Evolutionary conservation across 768 basidiomycete genomes (phyloP).

Genomic region (Strobilomyces echinocephalus): DNA sequence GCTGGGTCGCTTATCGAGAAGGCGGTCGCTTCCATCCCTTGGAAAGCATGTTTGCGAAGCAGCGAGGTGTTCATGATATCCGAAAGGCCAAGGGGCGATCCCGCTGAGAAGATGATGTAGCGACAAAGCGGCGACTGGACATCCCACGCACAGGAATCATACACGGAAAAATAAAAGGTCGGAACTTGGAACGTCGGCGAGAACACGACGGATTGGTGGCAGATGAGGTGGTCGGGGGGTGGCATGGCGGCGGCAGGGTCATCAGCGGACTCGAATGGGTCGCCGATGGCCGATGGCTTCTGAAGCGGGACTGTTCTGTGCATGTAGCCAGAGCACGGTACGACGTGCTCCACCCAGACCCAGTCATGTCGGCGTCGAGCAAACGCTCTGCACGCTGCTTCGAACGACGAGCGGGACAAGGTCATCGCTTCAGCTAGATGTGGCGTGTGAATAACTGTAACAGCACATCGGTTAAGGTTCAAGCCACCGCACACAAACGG

Average conservation of each 20-base stretch:
- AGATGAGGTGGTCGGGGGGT: slow-evolving; percentile 36
- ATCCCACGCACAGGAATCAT: slow-evolving; percentile 57
- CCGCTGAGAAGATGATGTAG: slow-evolving; percentile 43
- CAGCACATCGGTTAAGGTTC: slow-evolving; percentile 51
- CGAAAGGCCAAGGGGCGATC: slow-evolving; percentile 53
- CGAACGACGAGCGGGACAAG: slow-evolving; percentile 54
- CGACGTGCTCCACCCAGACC: slow-evolving; percentile 58
- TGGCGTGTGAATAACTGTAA: slow-evolving; percentile 40
- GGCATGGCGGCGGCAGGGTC: slow-evolving; percentile 37
- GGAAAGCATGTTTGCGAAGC: slow-evolving; percentile 48
- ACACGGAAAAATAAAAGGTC: slow-evolving; percentile 74
- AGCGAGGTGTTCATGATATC: slow-evolving; percentile 56
- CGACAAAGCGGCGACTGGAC: slow-evolving; percentile 9
- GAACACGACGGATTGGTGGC: slow-evolving; percentile 65
- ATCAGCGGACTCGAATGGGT: slow-evolving; percentile 23
- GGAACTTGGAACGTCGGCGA: slow-evolving; percentile 81
- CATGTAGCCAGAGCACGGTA: slow-evolving; percentile 47
- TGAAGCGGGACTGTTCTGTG: slow-evolving; percentile 32
- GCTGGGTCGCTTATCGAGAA: slow-evolving; percentile 51
- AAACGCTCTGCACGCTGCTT: slow-evolving; percentile 52
- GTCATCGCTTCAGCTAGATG: slow-evolving; percentile 24
- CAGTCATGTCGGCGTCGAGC: slow-evolving; percentile 43
- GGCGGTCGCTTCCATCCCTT: slow-evolving; percentile 41
- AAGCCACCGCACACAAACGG: slow-evolving; percentile 43
- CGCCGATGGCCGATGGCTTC: not conserved